Conservation (phyloP, 2,329 filamentous ascomycete species). For the Penicillium sp. region DNA sequence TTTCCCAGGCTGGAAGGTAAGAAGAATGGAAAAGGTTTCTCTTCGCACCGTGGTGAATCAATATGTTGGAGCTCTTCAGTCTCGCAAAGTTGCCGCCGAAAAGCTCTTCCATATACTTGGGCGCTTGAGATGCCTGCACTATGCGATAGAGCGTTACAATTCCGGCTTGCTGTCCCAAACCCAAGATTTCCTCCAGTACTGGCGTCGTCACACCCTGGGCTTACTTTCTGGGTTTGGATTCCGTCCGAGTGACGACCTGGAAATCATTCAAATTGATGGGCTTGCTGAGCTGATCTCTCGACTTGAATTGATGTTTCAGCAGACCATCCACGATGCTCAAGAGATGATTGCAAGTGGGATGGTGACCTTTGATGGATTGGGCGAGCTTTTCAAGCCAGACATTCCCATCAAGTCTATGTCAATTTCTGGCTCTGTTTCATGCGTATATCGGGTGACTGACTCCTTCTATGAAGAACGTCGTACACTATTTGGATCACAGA, state of each 20-base stretch:
- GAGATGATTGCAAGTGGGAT: background rate
- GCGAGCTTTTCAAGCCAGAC: background rate
- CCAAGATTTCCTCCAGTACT: background rate
- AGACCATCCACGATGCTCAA: background rate
- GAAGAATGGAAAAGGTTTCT: background rate
- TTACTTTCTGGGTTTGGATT: background rate
- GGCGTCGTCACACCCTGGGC: slow-evolving; percentile 1
- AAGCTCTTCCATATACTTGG: slow-evolving; percentile 4
- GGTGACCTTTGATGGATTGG: slow-evolving; percentile 2
- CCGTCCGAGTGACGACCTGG: background rate
- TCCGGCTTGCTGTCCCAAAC: background rate
- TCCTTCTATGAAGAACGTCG: slow-evolving; percentile 4
- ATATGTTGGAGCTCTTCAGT: background rate
- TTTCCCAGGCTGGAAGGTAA: background rate
- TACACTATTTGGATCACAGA: slow-evolving; percentile 4
- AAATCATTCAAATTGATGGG: background rate
- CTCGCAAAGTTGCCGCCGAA: background rate
- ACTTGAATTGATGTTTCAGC: background rate
- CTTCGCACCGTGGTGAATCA: background rate
- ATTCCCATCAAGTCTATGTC: background rate
- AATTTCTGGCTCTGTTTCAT: background rate
- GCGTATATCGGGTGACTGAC: slow-evolving; percentile 4
- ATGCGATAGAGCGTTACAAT: slow-evolving; percentile 7
- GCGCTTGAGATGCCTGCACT: slow-evolving; percentile 2
- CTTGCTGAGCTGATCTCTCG: background rate